These are phyloP conservation scores for Halteria grandinella DNA, from an alignment of 73 alveolate species.

Conservation along the genomic window DNA sequence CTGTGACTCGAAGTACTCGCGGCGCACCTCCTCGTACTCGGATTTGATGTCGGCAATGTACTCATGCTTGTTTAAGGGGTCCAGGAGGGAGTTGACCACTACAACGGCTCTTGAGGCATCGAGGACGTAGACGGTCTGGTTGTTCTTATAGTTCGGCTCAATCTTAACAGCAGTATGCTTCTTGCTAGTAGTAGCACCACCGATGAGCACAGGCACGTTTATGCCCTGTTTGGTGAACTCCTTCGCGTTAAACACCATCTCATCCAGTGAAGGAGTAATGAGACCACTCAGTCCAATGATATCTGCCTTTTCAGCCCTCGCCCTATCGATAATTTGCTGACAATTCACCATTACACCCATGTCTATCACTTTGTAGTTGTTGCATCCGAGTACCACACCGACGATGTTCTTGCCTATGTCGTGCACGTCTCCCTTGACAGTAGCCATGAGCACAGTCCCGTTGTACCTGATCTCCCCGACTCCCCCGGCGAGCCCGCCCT, in stretches of 20 bases:
- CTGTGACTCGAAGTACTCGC: conserved; percentile 73
- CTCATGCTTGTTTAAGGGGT: conserved; percentile 40
- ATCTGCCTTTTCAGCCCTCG: conserved; percentile 69
- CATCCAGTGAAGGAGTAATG: conserved; percentile 89
- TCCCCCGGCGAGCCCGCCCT: conserved; percentile 51
- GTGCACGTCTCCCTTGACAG: conserved; percentile 94
- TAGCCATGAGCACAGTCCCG: conserved; percentile 73
- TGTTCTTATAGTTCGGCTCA: conserved; percentile 71
- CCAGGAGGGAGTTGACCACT: conserved; percentile 74
- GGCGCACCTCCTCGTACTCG: conserved; percentile 82
- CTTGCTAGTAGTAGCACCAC: conserved; percentile 92
- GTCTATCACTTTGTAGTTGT: conserved; percentile 79
- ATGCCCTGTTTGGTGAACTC: conserved; percentile 61
- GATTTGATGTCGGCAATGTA: conserved; percentile 63
- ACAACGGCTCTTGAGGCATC: conserved; percentile 88
- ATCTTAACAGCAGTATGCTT: conserved; percentile 91
- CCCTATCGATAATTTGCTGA: conserved; percentile 67
- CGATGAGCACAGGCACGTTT: conserved; percentile 78
- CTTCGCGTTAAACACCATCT: conserved; percentile 82
- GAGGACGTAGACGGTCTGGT: conserved; percentile 73
- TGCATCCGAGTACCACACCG: conserved; percentile 84
- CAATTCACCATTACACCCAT: conserved; percentile 85
- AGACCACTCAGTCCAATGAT: conserved; percentile 84
- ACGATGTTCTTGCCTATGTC: conserved; percentile 93
- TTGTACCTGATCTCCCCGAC: conserved; percentile 55